Evolutionary conservation across 306 rosid genomes (phyloP), one percentile per base, ranked within the genome.

Genomic region (Medicago ruthenica): DNA sequence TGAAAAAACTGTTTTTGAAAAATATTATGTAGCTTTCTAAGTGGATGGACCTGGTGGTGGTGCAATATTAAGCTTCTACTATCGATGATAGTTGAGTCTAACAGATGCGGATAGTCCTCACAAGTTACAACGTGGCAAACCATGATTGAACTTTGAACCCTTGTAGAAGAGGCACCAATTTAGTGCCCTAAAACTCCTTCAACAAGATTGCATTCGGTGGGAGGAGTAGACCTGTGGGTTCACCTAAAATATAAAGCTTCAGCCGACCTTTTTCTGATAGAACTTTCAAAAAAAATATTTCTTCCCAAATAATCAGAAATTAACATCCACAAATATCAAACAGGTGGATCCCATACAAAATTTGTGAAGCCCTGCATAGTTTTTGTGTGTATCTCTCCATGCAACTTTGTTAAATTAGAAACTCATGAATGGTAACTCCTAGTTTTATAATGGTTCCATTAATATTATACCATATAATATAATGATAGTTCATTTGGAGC

Each of bases 401-500:
- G 12, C 31, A 60, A 45, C 2, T 17, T 10, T n/a, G n/a, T 44
- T 3, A n/a, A 27, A 14, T 61, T 67, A 31, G 65, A 44, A 44
- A 10, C 71, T 60, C 5, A 47, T 47, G 55, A 70, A 71, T 37
- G 40, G 48, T 12, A 20, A 54, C 55, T 44, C 18, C 70, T 20
- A 21, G 54, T 69, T 68, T 61, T 65, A 16, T 40, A 20, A 36
- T 51, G 74, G 20, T 21, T 37, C 20, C 5, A 45, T 18, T 44
- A 1, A 12, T 40, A 59, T 59, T 48, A 27, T 74, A 17, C 66
- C 6, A 67, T 61, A 22, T 44, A n/a, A 67, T 61, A 22, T 44
- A 45, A 59, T 53, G n/a, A 40, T 17, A 5, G 59, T 79, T 75
- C 55, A 45, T 47, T 76, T 58, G 42, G 57, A 53, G 40, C 1